phyloP scores from a whole-genome alignment of 2,329 filamentous ascomycete genomes.

The Diaporthe sp. region DNA sequence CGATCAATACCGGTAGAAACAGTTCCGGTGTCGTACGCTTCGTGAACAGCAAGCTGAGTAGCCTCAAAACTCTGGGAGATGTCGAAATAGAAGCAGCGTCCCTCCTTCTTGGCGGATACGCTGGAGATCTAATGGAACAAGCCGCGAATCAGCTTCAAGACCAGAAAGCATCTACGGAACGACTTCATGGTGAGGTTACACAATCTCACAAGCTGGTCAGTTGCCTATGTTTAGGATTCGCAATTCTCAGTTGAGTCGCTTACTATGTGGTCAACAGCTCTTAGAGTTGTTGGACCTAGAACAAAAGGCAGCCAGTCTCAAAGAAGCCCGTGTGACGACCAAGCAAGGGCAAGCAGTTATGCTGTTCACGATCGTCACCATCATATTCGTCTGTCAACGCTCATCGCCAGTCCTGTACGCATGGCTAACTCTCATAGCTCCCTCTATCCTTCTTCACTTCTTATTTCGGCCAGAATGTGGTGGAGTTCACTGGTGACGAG shows the following conservation, averaged over 20 bases:
- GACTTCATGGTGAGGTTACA: background rate
- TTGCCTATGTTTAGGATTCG: accelerated
- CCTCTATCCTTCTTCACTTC: background rate
- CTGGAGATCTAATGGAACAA: background rate
- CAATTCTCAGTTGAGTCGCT: background rate
- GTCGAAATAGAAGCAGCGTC: background rate
- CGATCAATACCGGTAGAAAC: no score
- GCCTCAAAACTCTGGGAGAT: no score
- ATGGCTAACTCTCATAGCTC: background rate
- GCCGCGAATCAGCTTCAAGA: background rate
- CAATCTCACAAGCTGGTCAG: background rate
- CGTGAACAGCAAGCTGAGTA: no score
- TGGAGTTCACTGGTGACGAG: background rate
- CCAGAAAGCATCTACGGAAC: background rate
- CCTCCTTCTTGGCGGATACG: background rate
- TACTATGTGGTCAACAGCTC: background rate
- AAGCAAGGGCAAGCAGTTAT: background rate
- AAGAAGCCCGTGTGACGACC: background rate
- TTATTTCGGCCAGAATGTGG: background rate
- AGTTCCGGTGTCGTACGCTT: no score
- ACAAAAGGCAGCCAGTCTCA: background rate
- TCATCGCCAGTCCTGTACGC: background rate
- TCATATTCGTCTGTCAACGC: background rate
- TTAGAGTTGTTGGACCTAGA: background rate
- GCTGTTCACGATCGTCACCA: background rate